phyloP scores from a whole-genome alignment of 495 filamentous ascomycete genomes.

The Talaromyces adpressus region DNA sequence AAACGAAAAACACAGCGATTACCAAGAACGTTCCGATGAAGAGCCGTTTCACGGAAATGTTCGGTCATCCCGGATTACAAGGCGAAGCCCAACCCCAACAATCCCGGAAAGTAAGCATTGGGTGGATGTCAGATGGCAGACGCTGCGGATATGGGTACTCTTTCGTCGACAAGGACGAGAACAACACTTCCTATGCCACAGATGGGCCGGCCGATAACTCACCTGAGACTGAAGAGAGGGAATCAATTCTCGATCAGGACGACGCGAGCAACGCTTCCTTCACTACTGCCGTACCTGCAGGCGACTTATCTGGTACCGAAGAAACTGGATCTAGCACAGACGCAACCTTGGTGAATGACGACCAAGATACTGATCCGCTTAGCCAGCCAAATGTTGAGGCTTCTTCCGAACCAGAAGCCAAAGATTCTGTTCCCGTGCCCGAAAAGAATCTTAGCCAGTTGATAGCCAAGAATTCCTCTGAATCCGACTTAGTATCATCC shows the following conservation, averaged over 20 bases:
- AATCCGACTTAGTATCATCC: neutral
- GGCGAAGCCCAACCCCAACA: neutral
- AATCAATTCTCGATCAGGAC: constrained; percentile 14
- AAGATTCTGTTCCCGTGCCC: neutral
- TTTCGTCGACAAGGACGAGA: constrained; percentile 19
- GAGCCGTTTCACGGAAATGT: constrained; percentile 28
- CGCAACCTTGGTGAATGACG: neutral
- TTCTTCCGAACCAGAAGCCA: neutral
- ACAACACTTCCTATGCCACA: neutral
- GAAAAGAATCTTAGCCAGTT: neutral
- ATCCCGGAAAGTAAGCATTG: constrained; percentile 32
- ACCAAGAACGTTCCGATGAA: neutral
- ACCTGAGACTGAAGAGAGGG: neutral
- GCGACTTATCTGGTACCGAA: neutral
- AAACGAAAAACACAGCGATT: too few species aligned
- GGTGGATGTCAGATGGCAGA: constrained; percentile 40
- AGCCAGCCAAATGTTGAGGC: neutral
- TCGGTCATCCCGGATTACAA: constrained; percentile 11
- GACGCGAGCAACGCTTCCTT: neutral
- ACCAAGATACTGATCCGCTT: neutral
- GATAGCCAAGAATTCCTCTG: neutral
- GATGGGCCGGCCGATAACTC: neutral
- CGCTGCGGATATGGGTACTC: constrained; percentile 39
- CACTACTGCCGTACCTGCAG: neutral
- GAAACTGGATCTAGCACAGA: neutral